phyloP scores from a whole-genome alignment of 768 basidiomycete genomes.

The Crassisporium funariophilum region DNA sequence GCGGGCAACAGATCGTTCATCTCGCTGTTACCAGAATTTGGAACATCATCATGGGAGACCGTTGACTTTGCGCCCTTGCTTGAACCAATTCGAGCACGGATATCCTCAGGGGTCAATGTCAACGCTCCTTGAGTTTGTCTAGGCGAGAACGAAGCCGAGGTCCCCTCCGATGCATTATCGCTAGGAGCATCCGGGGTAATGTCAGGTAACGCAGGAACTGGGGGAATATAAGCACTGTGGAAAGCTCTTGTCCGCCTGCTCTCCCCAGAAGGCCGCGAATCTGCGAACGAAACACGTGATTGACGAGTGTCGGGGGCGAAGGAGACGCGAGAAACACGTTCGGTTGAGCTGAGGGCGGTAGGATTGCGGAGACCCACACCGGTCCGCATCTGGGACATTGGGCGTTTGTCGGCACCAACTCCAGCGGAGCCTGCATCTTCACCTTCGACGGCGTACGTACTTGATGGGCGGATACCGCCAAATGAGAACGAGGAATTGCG shows the following conservation, averaged over 20 bases:
- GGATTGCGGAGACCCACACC: conserved; percentile 55
- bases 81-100: conserved; percentile 51
- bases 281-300: conserved; percentile 42
- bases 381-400: conserved; percentile 50
- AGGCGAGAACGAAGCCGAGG: conserved; percentile 31
- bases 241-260: conserved; percentile 41
- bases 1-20: conserved; percentile 70
- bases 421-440: conserved; percentile 38
- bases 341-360: conserved; percentile 33
- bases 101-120: conserved; percentile 61
- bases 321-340: conserved; percentile 61
- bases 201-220: conserved; percentile 40
- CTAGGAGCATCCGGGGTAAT: conserved; percentile 14
- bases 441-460: conserved; percentile 46
- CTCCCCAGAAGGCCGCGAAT: conserved; percentile 43
- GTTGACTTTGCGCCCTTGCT: conserved; percentile 16
- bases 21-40: conserved; percentile 25
- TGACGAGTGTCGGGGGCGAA: conserved; percentile 61
- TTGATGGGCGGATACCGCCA: conserved; percentile 53
- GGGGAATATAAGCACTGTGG: conserved; percentile 43
- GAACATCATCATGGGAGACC: conserved; percentile 17
- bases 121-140: conserved; percentile 43
- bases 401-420: conserved; percentile 39
- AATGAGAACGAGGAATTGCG: conserved; percentile 57
- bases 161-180: conserved; percentile 15